Conservation (phyloP, 345 rosid species). For the Rhizophora mangle region DNA sequence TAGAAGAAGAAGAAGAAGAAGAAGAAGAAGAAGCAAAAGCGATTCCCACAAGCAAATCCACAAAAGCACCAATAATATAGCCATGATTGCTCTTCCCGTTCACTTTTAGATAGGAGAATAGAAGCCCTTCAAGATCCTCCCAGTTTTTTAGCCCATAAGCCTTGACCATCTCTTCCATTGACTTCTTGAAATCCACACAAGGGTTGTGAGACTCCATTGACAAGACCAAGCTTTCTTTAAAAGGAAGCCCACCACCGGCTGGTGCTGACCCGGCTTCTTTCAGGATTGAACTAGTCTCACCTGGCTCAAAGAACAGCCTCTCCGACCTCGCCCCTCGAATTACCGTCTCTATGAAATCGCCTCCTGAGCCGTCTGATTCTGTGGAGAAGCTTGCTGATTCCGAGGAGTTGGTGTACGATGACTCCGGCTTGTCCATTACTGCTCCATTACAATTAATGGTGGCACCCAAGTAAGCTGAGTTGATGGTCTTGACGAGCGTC, state of each 20-base stretch:
- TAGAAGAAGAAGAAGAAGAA: not conserved
- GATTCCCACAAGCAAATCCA: constrained; percentile 23
- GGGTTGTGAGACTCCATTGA: constrained; percentile 33
- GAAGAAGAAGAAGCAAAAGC: not conserved
- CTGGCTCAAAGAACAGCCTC: constrained; percentile 34
- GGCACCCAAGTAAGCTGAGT: constrained; percentile 36
- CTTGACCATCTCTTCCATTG: constrained; percentile 41
- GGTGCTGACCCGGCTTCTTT: constrained; percentile 13
- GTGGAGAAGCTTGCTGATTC: constrained; percentile 46
- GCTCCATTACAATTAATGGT: not conserved
- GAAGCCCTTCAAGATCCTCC: constrained; percentile 34
- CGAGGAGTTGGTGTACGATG: constrained; percentile 30
- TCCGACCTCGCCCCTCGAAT: constrained; percentile 31
- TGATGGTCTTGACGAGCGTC: constrained; percentile 34
- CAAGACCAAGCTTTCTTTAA: constrained; percentile 18
- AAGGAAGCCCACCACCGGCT: constrained; percentile 2
- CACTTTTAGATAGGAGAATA: constrained; percentile 27
- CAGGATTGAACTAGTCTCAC: constrained; percentile 21
- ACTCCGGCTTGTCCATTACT: not conserved
- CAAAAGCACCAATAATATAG: constrained; percentile 30
- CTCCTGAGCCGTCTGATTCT: constrained; percentile 32
- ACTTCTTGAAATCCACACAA: constrained; percentile 26
- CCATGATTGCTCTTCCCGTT: constrained; percentile 36
- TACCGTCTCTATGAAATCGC: constrained; percentile 20
- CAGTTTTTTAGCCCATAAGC: constrained; percentile 26